Evolutionary conservation across 1,284 basidiomycete genomes (phyloP), one percentile per base, ranked within the genome.

Genomic region (Puccinia coronata): DNA sequence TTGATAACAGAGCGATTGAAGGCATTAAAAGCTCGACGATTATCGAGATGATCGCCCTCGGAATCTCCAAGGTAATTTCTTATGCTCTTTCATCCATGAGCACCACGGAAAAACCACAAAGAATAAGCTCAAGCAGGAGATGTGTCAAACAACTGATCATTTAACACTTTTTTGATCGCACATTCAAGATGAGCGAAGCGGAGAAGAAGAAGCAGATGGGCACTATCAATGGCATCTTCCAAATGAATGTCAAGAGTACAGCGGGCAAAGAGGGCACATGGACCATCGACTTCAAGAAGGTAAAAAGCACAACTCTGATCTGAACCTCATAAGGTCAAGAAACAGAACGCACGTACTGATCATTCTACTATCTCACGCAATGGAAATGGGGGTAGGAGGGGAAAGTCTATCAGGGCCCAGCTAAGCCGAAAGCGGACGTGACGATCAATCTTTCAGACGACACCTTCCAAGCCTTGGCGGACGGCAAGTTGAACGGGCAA

Each of bases 221-320:
- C 39, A 39, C 69, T 41, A 55, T 79, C 82, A 95, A 94, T 86
- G 94, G 93, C 83, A 90, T 96, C 86, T 96, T 98, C 87, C 92
- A 96, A 88, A 89, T 98, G 82, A 91, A 91, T 83, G 90, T 97
- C 84, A 91, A 92, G 87, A 95, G 95, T 86, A 88, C 87, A 25
- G 89, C 89, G 49, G 93, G 92, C 84, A 89, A 93, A 86, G 91
- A 92, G 85, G 93, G 89, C 69, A 83, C 85, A 80, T 85, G 84
- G 83, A 95, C 94, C n/a, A 94, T 98, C 84, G 96, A 98, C 89
- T 86, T 98, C 86, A 99, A 99, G 90, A 93, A 95, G 88, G 86
- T 87, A 82, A 82, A 84, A 82, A 43, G 1, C n/a, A 11, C 20
- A 63, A 20, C 36, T 63, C 4, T 28, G 41, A 43, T 16, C 36